phyloP scores from a whole-genome alignment of 1,284 basidiomycete species.

The Ustilago shanxiensis region DNA sequence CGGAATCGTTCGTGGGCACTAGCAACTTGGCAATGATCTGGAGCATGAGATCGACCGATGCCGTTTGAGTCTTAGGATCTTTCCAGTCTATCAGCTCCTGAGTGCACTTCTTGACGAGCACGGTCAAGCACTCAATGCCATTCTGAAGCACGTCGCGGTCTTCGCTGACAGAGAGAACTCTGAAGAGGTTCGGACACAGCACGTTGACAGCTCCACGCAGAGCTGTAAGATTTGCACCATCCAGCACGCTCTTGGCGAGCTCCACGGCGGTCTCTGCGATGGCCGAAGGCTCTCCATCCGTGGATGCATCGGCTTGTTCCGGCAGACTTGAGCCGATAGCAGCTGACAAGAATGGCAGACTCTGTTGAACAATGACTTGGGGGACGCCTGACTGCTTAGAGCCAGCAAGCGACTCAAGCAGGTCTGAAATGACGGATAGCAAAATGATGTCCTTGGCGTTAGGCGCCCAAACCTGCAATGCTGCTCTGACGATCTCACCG shows the following conservation, averaged over 20 bases:
- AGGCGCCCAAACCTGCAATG: constrained; percentile 76
- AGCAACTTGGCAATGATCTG: constrained; percentile 60
- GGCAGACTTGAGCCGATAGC: constrained; percentile 74
- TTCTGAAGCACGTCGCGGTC: constrained; percentile 74
- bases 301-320: constrained; percentile 9
- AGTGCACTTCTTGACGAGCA: constrained; percentile 87
- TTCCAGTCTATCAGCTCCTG: constrained; percentile 79
- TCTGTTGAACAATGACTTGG: constrained; percentile 78
- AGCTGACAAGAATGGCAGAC: constrained; percentile 79
- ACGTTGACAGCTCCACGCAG: constrained; percentile 78
- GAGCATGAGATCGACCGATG: constrained; percentile 53
- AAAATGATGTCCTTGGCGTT: constrained; percentile 88
- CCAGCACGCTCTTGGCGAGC: constrained; percentile 75
- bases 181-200: constrained; percentile 46
- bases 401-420: constrained; percentile 77
- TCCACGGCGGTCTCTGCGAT: constrained; percentile 77
- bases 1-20: constrained; percentile 51
- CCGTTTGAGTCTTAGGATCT: constrained; percentile 17
- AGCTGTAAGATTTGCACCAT: constrained; percentile 77
- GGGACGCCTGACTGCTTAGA: constrained; percentile 75
- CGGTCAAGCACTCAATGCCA: constrained; percentile 83
- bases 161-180: constrained; percentile 41
- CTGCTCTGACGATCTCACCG: constrained; percentile 72
- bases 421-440: constrained; percentile 85
- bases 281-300: constrained; percentile 37